phyloP scores from a whole-genome alignment of 2,329 filamentous ascomycete genomes.

The Aspergillus ochraceus region DNA sequence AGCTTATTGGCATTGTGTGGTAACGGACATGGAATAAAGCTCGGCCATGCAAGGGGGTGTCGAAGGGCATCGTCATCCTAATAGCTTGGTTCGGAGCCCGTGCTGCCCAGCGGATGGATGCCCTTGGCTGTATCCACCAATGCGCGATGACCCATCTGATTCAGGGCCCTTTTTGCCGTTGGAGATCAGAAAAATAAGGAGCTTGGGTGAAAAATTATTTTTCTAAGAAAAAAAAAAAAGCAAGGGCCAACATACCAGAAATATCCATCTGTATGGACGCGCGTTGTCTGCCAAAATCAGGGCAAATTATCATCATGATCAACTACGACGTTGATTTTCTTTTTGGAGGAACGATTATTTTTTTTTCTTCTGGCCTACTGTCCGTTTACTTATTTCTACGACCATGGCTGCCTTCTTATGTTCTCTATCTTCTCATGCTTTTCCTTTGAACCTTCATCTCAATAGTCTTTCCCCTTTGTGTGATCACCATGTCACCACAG shows the following conservation, averaged over 20 bases:
- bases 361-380: neutral
- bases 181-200: slow-evolving; percentile 1
- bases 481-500: slow-evolving; percentile 8
- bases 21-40: neutral
- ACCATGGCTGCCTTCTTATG: slow-evolving; percentile 1
- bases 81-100: slow-evolving; percentile 5
- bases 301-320: slow-evolving; percentile 4
- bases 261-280: slow-evolving; percentile 11
- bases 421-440: neutral
- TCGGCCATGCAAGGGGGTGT: slow-evolving; percentile 7
- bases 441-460: neutral
- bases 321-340: slow-evolving; percentile 5
- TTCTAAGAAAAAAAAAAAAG: neutral
- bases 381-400: slow-evolving; percentile 9
- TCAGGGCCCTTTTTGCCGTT: neutral
- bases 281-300: slow-evolving; percentile 11
- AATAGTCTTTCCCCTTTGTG: neutral
- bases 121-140: slow-evolving; percentile 8
- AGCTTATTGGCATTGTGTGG: slow-evolving; percentile 4
- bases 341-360: slow-evolving; percentile 1
- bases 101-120: slow-evolving; percentile 6
- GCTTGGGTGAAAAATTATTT: neutral
- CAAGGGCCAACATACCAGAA: slow-evolving; percentile 17
- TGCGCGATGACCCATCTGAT: slow-evolving; percentile 1
- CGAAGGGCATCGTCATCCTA: neutral